phyloP scores from a whole-genome alignment of 1,139 yeast genomes.

The Yamadazyma conglobata region DNA sequence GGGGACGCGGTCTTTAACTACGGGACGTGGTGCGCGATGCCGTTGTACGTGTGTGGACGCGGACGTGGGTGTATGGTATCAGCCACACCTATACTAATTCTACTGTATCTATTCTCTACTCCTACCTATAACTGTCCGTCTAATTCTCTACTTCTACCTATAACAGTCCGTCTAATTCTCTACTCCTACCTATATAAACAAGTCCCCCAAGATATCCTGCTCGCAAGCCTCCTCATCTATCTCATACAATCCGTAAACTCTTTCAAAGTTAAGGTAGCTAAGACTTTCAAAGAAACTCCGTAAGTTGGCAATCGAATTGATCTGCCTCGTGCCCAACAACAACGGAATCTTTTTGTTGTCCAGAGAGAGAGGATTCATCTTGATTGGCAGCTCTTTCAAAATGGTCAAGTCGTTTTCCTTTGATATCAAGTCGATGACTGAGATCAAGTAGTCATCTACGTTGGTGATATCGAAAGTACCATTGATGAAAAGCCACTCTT shows the following conservation, averaged over 20 bases:
- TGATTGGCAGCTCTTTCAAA: constrained; percentile 32
- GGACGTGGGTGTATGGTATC: no score
- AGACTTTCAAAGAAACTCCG: constrained; percentile 68
- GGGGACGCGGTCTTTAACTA: no score
- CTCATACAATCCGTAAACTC: constrained; percentile 53
- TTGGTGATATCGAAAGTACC: constrained; percentile 52
- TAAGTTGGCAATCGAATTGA: constrained; percentile 49
- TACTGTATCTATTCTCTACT: no score
- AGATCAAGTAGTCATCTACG: constrained; percentile 40
- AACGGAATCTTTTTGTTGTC: constrained; percentile 37
- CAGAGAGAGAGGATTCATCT: constrained; percentile 16
- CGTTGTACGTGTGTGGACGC: no score
- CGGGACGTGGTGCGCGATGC: no score
- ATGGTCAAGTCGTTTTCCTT: constrained; percentile 36
- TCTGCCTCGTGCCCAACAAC: constrained; percentile 39
- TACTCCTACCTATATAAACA: no score
- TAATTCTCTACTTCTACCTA: no score
- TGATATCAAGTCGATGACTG: constrained; percentile 50
- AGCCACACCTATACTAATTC: no score
- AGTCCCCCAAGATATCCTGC: constrained; percentile 32
- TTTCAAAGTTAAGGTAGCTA: constrained; percentile 71
- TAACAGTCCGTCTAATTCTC: no score
- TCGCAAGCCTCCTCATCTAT: constrained; percentile 50
- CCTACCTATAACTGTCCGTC: no score
- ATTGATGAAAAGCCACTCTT: constrained; percentile 83